Evolutionary conservation across 2,329 filamentous ascomycete species (phyloP).

Genomic region (Hypoxylon sp.): DNA sequence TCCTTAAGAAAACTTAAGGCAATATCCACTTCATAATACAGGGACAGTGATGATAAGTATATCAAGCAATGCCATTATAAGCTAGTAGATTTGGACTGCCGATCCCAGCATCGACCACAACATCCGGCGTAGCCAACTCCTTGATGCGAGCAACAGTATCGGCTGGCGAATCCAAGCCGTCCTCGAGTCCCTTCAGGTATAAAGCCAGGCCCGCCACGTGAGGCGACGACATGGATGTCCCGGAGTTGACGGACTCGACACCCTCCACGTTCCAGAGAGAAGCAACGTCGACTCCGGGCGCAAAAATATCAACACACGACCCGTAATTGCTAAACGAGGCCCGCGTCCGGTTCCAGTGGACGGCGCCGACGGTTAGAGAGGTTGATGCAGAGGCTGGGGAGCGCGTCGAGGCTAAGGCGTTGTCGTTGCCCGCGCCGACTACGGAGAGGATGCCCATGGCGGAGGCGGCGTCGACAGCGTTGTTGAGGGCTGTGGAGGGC

Average conservation of each 20-base stretch:
- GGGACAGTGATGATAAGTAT: neutral
- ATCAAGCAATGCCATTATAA: slow-evolving; percentile 40
- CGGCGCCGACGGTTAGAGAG: slow-evolving; percentile 67
- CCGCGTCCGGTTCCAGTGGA: slow-evolving; percentile 55
- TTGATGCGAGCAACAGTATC: slow-evolving; percentile 42
- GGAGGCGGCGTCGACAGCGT: slow-evolving; percentile 62
- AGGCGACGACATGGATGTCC: slow-evolving; percentile 69
- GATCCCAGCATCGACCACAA: slow-evolving; percentile 25
- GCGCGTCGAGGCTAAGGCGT: slow-evolving; percentile 54
- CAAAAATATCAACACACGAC: slow-evolving; percentile 58
- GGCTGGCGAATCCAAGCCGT: slow-evolving; percentile 6
- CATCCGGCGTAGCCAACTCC: slow-evolving; percentile 31
- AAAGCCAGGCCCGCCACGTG: slow-evolving; percentile 67
- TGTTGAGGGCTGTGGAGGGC: slow-evolving; percentile 60
- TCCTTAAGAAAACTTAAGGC: too few species aligned
- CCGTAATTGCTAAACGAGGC: slow-evolving; percentile 66
- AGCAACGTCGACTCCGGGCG: slow-evolving; percentile 58
- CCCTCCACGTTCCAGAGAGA: slow-evolving; percentile 61
- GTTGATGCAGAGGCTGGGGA: slow-evolving; percentile 64
- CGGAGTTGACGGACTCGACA: slow-evolving; percentile 57
- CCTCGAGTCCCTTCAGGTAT: slow-evolving; percentile 57
- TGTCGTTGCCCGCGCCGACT: slow-evolving; percentile 68
- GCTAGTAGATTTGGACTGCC: slow-evolving; percentile 43
- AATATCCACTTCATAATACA: neutral
- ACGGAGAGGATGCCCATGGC: slow-evolving; percentile 63